Percentiles rank a stretch among this genome's conserved stretches.
These are phyloP conservation scores for Neurospora terricola DNA, from an alignment of 495 filamentous ascomycete species.

Conservation along the genomic window DNA sequence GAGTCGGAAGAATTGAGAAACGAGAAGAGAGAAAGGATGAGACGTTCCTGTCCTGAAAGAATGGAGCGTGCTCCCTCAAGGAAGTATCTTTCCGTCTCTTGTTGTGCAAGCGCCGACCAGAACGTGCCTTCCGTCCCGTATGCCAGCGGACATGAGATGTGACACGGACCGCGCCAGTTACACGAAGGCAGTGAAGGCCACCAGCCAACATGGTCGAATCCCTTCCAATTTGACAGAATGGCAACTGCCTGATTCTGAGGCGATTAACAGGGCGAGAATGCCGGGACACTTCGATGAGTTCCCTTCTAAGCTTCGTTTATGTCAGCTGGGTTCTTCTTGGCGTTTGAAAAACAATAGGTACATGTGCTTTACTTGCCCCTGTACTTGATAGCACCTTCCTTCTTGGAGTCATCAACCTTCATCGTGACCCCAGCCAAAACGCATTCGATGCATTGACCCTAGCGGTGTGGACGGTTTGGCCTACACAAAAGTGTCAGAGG, in stretches of 20 bases:
- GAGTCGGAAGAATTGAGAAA: neutral
- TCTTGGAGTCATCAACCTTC: no score
- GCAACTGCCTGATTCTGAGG: neutral
- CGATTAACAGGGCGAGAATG: neutral
- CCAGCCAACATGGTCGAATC: neutral
- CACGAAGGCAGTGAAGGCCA: no score
- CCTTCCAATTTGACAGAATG: neutral
- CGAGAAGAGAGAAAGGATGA: neutral
- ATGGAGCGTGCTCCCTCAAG: neutral
- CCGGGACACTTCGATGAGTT: no score
- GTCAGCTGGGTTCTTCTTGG: no score
- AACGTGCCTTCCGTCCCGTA: neutral
- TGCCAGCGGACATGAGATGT: no score
- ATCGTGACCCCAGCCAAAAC: no score
- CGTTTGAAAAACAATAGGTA: no score
- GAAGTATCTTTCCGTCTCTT: neutral
- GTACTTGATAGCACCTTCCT: no score
- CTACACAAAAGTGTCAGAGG: neutral
- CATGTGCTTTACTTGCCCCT: no score
- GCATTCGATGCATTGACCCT: neutral
- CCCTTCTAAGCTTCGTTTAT: no score
- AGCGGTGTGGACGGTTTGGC: neutral
- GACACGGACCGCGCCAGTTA: no score
- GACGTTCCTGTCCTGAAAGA: neutral
- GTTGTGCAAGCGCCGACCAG: neutral